These are phyloP conservation scores for Rosa chinensis DNA, from an alignment of 306 rosid genomes.

Conservation along the genomic window DNA sequence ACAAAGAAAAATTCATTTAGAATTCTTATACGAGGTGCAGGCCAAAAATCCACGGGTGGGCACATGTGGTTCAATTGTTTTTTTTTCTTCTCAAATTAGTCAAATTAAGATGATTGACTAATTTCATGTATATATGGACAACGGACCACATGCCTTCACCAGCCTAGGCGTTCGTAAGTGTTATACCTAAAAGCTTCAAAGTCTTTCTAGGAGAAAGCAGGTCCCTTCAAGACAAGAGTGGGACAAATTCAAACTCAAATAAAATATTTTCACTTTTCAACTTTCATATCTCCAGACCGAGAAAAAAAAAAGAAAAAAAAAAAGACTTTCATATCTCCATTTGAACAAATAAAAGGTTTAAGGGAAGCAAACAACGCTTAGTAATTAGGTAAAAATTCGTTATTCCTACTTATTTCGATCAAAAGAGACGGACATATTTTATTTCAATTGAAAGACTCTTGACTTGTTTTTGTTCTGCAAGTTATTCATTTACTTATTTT, in stretches of 20 bases:
- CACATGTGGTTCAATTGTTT: neutral
- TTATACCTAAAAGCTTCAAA: neutral
- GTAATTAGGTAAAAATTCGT: neutral
- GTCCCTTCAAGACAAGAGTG: neutral
- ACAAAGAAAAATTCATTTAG: neutral
- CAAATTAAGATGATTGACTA: neutral
- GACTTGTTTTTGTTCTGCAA: no score
- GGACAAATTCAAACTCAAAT: neutral
- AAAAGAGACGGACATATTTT: neutral
- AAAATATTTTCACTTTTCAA: neutral
- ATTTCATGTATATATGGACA: neutral
- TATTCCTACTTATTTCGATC: neutral
- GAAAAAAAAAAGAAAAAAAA: no score
- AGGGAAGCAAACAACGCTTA: neutral
- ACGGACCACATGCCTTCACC: neutral
- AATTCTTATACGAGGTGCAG: neutral
- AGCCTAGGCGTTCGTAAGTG: neutral
- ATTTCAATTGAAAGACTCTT: no score
- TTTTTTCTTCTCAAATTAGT: neutral
- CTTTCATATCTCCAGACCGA: no score
- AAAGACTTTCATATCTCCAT: neutral
- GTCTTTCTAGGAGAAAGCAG: neutral
- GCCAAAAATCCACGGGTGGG: neutral
- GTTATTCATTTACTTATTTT: no score
- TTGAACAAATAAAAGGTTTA: neutral